phyloP scores from a whole-genome alignment of 768 basidiomycete species.

The Neoboletus subvelutipes region DNA sequence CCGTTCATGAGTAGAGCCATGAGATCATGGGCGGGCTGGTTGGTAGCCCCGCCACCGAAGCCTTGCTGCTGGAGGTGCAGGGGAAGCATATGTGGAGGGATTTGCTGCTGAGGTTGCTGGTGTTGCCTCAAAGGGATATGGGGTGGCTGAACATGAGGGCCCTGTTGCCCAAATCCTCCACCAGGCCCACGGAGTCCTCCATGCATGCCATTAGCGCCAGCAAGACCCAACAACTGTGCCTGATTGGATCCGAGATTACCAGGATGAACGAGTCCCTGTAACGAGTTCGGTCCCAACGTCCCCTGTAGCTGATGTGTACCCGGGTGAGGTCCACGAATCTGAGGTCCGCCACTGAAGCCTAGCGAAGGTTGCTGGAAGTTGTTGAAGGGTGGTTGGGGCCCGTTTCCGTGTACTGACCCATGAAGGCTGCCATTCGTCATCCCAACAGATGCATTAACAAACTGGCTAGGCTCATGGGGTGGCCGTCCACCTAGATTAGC shows the following conservation, averaged over 20 bases:
- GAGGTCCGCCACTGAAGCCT: conserved; percentile 42
- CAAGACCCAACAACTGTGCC: conserved; percentile 45
- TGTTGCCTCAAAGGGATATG: conserved; percentile 35
- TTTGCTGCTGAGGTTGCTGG: conserved; percentile 45
- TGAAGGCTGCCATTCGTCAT: conserved; percentile 49
- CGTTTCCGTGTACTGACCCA: conserved; percentile 45
- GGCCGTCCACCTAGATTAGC: conserved; percentile 82
- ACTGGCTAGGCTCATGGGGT: conserved; percentile 74
- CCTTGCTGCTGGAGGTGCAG: conserved; percentile 66
- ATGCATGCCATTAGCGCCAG: conserved; percentile 44
- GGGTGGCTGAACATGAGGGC: conserved; percentile 31
- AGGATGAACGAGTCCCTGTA: conserved; percentile 54
- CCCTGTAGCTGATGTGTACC: conserved; percentile 48
- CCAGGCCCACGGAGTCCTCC: conserved; percentile 48
- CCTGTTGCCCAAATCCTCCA: conserved; percentile 39
- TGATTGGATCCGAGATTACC: conserved; percentile 52
- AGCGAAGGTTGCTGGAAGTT: conserved; percentile 47
- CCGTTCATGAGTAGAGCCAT: conserved; percentile 85
- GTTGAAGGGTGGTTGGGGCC: conserved; percentile 51
- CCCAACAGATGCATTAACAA: conserved; percentile 42
- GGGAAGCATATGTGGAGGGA: conserved; percentile 52
- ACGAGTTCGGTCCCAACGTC: conserved; percentile 44
- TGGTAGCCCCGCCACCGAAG: conserved; percentile 43
- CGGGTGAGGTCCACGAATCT: conserved; percentile 53
- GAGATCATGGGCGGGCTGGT: conserved; percentile 67